These are phyloP conservation scores for Lentinula guzmanii DNA, from an alignment of 768 basidiomycete genomes.

Conservation along the genomic window DNA sequence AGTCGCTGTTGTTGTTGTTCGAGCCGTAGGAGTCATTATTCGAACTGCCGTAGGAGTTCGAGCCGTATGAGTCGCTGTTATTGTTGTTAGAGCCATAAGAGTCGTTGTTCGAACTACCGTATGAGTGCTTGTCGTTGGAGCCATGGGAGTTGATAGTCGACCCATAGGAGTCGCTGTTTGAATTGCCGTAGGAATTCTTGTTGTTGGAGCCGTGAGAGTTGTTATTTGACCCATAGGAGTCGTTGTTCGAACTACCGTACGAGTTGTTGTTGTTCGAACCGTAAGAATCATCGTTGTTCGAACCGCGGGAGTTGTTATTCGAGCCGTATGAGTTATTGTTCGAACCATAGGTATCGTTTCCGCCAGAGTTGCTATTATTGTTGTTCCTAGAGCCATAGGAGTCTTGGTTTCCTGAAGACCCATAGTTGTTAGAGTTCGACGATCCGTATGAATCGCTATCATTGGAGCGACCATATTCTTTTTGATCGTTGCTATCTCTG, in stretches of 20 bases:
- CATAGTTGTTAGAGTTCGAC: background rate
- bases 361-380: background rate
- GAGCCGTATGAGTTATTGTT: background rate
- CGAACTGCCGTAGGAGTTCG: background rate
- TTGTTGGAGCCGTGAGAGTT: conserved; percentile 7
- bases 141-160: background rate
- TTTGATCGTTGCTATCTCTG: background rate
- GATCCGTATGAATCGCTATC: background rate
- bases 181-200: background rate
- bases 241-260: conserved; percentile 1
- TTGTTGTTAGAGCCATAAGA: background rate
- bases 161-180: conserved; percentile 4
- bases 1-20: background rate
- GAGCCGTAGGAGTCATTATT: background rate
- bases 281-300: background rate
- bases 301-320: background rate
- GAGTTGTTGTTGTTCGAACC: background rate
- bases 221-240: conserved; percentile 5
- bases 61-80: background rate
- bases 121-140: background rate
- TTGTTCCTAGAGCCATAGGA: background rate
- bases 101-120: background rate
- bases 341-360: background rate
- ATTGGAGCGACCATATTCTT: background rate
- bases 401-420: background rate